Base-by-base conservation (phyloP, 371 early-diverging fungal genomes). In the Dichotomocladium elegans region DNA sequence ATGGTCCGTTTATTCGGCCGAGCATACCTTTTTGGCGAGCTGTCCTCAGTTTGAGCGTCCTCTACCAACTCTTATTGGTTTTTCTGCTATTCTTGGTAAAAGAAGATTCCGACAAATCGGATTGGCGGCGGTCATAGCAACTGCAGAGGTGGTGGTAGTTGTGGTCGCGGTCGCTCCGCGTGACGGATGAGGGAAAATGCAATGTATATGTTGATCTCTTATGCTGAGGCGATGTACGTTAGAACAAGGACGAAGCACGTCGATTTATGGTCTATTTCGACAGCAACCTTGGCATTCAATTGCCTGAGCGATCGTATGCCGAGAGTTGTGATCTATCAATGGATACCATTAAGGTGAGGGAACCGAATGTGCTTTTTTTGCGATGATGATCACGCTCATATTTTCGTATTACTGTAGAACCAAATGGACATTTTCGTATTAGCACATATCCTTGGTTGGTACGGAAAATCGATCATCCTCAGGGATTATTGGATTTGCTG, bases 401-500 rank as follows among this genome's bases (percentile, higher is more conserved):
- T n/a, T n/a, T n/a, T n/a, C n/a, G n/a, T n/a, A n/a, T n/a, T n/a
- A n/a, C n/a, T 11, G 7, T 68, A 89, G 86, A 75, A 79, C 51
- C 92, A 92, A 79, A 79, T 94, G 62, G 98, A 98, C 66, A 84
- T 92, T 33, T 98, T 96, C 69, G 96, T 96, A 12, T 34, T 94
- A 47, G 96, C 95, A 3, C 98, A 98, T 70, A 79, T 88, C 17
- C 49, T 95, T 12, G 98, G 98, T n/a, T 98, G 97, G 97, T 94
- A 89, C 61, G 88, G 85, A 55, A 96, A 97, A 62, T 88, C 95
- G 1, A 64, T 98, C 24, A 90, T 98, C 35, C 67, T 96, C 31
- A 83, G 97, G 26, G 96, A 98, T 72, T 88, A 90, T 64, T 93
- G 90, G 66, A 85, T 96, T 55, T 95, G 95, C 70, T 97, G 97